Base-by-base conservation (phyloP, 768 basidiomycete genomes). In the Mycena capillaripes region DNA sequence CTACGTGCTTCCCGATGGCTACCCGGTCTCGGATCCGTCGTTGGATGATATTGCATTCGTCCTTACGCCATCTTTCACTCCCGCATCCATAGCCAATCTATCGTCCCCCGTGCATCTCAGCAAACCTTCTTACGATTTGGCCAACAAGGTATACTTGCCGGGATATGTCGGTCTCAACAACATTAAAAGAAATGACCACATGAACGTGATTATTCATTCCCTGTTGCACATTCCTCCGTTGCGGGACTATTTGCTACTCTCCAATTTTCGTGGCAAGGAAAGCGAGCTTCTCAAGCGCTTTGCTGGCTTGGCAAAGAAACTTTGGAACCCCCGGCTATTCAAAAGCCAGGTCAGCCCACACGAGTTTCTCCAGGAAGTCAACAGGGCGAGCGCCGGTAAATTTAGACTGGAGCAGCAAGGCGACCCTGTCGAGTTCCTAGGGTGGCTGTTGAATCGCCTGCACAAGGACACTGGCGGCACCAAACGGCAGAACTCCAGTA, bases 301-400 rank as follows among this genome's bases (percentile, higher is more conserved):
- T 77, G 92, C 95, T 21, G 87, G 89, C 16, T 88, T 99, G 23
- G 92, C 95, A 2, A 96, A 96, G 82, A 97, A 99, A 82, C 79
- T 98, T 44, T 99, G 98, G 98, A 99, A 98, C 82, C 96, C 97
- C 11, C 87, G 92, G 60, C 84, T 97, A 66, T 99, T 99, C 90
- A 99, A 99, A 82, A 93, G 94, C 71, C 98, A 99, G 87, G 97
- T 98, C 76, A 95, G 93, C 76, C 98, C 98, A n/a, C 98, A 99
- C 80, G 98, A 99, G 80, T 97, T 99, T 81, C 84, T 99, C 66
- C 98, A 99, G 82, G 98, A 99, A 83, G 97, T 99, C 66, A 93
- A 93, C 76, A 89, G 96, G 74, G 93, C 93, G 58, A 97, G 95
- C 78, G 89, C 85, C 55, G 97, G 95, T 19, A 96, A 95, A 83